Base-by-base conservation (phyloP, 768 basidiomycete genomes). In the Suillus discolor region DNA sequence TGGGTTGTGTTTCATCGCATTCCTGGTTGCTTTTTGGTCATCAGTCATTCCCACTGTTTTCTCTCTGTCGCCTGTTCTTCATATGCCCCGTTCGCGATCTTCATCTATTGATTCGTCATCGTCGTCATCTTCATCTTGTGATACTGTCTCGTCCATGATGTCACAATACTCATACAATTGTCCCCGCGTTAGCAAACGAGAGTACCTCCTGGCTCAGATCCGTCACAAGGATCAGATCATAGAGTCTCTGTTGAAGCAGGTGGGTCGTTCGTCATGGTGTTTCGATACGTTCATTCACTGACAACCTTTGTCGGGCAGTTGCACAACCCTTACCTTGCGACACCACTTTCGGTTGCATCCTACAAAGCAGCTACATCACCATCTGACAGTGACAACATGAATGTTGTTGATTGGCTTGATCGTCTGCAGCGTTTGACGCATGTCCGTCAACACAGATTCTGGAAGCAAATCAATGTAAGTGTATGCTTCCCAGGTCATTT, bases 171-270 rank as follows among this genome's bases (percentile, higher is more conserved):
- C 75, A 74, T 67, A 73, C 25, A 69, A 72, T 9, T 59, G 72
- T 49, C 72, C 76, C 47, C 67, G 68, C 62, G 55, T 79, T 70
- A 95, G 93, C 73, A 94, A 94, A 80, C 87, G 92, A 65, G 93
- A 94, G 72, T 93, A 93, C 73, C 82, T 95, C 20, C 84, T 94
- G 31, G 91, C 92, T 6, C 91, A 94, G 74, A 89, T 95, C 68
- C 85, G 89, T 62, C 93, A 95, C 79, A 95, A 95, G 79, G 93
- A 95, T 79, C 82, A 87, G 23, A 90, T 94, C 70, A 94, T 95
- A 69, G 91, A 93, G 68, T 90, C 88, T 16, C 85, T 94, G 16
- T 83, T 95, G 69, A 93, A 93, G 74, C 92, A 94, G 81, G 92
- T 89, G 41, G 16, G 82, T 74, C 1, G 39, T 44, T 28, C 12